phyloP scores from a whole-genome alignment of 176 grass and related monocot species.

The Oryza meyeriana region DNA sequence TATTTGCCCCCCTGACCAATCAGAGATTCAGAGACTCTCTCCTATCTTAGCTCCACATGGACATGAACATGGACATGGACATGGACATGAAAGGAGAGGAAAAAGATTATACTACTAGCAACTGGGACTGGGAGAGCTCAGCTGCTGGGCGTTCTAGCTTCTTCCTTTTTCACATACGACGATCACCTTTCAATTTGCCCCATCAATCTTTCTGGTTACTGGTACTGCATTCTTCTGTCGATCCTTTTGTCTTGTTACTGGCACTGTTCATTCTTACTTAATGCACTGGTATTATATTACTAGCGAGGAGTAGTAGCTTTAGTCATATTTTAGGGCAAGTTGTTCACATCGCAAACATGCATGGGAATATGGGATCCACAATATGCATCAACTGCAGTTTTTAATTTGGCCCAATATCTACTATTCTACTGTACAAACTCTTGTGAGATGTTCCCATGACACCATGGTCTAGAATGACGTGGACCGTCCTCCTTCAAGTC shows the following conservation, averaged over 20 bases:
- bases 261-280: background rate
- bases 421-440: background rate
- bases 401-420: background rate
- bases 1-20: constrained; percentile 21
- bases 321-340: background rate
- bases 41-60: constrained; percentile 7
- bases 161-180: background rate
- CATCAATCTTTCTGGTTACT: background rate
- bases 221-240: background rate
- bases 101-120: background rate
- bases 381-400: background rate
- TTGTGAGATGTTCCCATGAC: background rate
- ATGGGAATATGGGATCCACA: background rate
- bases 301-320: background rate
- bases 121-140: background rate
- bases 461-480: background rate
- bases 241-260: background rate
- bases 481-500: background rate
- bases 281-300: background rate
- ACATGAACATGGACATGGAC: background rate
- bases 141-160: background rate
- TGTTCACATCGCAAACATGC: background rate
- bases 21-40: background rate
- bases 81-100: constrained; percentile 7
- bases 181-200: background rate